phyloP scores from a whole-genome alignment of 768 basidiomycete genomes.

The Mycena latifolia region DNA sequence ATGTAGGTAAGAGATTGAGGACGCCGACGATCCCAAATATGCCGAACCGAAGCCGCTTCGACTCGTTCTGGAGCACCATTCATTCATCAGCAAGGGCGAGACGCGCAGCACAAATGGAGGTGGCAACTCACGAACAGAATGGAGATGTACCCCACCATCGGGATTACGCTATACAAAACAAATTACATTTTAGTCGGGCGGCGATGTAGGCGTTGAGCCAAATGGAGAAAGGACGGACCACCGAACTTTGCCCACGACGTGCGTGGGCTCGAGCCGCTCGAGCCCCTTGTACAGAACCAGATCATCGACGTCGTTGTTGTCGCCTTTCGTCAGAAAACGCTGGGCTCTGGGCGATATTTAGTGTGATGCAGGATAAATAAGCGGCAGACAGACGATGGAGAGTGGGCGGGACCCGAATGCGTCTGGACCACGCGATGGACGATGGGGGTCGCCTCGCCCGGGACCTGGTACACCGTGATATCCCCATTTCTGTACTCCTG shows the following conservation, averaged over 20 bases:
- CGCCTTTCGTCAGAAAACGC: constrained; percentile 64
- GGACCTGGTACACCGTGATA: constrained; percentile 67
- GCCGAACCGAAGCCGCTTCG: constrained; percentile 13
- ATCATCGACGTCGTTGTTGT: constrained; percentile 65
- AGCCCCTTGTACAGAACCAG: constrained; percentile 58
- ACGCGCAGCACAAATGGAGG: too few relatives aligned
- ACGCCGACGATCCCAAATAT: constrained; percentile 3
- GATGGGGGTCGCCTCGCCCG: constrained; percentile 59
- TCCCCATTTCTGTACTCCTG: constrained; percentile 58
- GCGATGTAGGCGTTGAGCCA: too few relatives aligned
- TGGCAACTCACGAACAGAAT: constrained; percentile 19
- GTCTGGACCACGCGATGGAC: constrained; percentile 66
- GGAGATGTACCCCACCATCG: constrained; percentile 16
- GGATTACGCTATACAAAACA: constrained; percentile 10
- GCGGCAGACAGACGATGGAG: background rate
- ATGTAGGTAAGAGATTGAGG: background rate
- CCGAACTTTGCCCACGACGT: constrained; percentile 61
- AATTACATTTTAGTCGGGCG: too few relatives aligned
- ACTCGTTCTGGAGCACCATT: constrained; percentile 22
- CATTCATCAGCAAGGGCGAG: too few relatives aligned
- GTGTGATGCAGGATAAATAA: background rate
- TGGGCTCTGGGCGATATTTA: constrained; percentile 39
- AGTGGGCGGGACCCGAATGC: constrained; percentile 43
- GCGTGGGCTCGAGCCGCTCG: constrained; percentile 56
- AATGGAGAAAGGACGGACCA: constrained; percentile 49